A percentile compares a stretch with the other conserved stretches of the same genome.
Conservation (phyloP, 495 filamentous ascomycete genomes). For the Collariella sp. region DNA sequence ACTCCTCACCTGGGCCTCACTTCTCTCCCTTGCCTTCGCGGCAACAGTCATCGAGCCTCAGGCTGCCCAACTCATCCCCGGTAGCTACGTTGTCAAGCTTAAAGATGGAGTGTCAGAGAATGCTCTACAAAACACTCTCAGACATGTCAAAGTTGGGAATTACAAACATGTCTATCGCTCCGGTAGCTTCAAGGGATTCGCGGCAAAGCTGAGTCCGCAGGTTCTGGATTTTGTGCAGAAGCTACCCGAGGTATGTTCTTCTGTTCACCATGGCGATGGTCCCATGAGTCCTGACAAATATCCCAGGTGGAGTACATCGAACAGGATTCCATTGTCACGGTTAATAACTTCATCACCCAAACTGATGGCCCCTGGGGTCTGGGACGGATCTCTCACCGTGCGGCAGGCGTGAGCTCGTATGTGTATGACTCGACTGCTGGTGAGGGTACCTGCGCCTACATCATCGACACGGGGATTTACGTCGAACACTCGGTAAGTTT, state of each 20-base stretch:
- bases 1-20: constrained; percentile 11
- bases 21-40: constrained; percentile 19
- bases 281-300: neutral
- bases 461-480: constrained; percentile 54
- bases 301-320: constrained; percentile 44
- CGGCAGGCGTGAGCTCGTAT: constrained; percentile 40
- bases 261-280: neutral
- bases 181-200: constrained; percentile 37
- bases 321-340: constrained; percentile 37
- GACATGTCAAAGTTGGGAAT: constrained; percentile 18
- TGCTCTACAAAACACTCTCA: constrained; percentile 28
- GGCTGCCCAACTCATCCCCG: constrained; percentile 32
- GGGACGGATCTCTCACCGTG: constrained; percentile 48
- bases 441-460: constrained; percentile 48
- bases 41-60: constrained; percentile 33
- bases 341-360: constrained; percentile 39
- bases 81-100: constrained; percentile 49
- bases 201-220: constrained; percentile 26
- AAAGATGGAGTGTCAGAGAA: constrained; percentile 35
- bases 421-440: constrained; percentile 53
- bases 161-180: constrained; percentile 33
- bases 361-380: constrained; percentile 51
- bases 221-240: constrained; percentile 34
- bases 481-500: constrained; percentile 36
- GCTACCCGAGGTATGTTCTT: constrained; percentile 32